Percentiles rank a stretch among this genome's conserved stretches.
Evolutionary conservation across 164 flowering plant species (phyloP).

Genomic region (Stephania japonica): DNA sequence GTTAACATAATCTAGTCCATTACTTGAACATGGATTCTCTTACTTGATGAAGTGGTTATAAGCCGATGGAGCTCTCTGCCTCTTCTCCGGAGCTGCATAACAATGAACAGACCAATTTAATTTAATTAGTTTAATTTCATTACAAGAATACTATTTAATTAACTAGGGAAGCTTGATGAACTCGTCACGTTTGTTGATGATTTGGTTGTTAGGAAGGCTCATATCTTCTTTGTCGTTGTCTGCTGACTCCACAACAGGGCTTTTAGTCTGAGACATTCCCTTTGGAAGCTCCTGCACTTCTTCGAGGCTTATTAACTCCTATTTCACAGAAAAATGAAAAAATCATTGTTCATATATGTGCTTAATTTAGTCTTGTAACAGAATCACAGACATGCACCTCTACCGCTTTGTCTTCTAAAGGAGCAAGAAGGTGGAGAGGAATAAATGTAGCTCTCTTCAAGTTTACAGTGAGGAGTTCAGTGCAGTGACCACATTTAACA

Average conservation of each 20-base stretch:
- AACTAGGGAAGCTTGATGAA: background rate
- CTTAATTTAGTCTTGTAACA: background rate
- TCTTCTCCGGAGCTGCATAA: conserved; percentile 77
- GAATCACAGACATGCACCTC: background rate
- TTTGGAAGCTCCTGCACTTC: conserved; percentile 24
- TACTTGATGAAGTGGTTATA: conserved; percentile 87
- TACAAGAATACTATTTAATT: background rate
- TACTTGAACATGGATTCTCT: conserved; percentile 1
- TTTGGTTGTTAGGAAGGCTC: conserved; percentile 16
- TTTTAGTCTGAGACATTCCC: background rate
- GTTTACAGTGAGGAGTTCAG: conserved; percentile 69
- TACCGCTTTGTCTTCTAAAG: conserved; percentile 35
- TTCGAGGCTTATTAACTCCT: conserved; percentile 22
- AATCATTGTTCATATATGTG: background rate
- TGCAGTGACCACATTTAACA: conserved; percentile 87
- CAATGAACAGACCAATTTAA: background rate
- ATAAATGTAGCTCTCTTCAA: conserved; percentile 66
- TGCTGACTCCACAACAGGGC: conserved; percentile 9
- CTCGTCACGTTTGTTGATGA: conserved; percentile 53
- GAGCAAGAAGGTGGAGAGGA: conserved; percentile 59
- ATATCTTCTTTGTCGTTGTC: conserved; percentile 46
- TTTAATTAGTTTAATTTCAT: background rate
- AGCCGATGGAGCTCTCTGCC: conserved; percentile 82
- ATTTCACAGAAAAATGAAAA: conserved; percentile 20
- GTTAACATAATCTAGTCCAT: background rate